Percentiles rank a stretch among this genome's conserved stretches.
Conservation (phyloP, 1,284 basidiomycete species). For the Phellopilus nigrolimitatus region DNA sequence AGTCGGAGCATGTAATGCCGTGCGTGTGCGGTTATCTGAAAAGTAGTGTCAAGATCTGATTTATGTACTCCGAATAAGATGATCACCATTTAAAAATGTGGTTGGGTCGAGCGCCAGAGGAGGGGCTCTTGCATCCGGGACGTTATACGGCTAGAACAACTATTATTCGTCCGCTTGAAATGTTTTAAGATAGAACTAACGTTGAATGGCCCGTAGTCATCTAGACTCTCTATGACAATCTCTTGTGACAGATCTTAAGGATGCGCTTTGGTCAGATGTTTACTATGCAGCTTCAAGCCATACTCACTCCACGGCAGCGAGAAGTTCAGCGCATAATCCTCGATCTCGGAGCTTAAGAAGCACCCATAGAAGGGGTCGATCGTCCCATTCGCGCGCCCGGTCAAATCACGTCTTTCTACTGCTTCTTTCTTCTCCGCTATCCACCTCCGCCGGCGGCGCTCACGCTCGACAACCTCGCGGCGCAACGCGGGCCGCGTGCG, state of each 20-base stretch:
- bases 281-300: not conserved
- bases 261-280: slow-evolving; percentile 6
- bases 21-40: slow-evolving; percentile 46
- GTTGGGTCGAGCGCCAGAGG: slow-evolving; percentile 31
- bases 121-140: slow-evolving; percentile 33
- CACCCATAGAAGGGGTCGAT: slow-evolving; percentile 61
- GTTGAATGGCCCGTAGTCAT: slow-evolving; percentile 22
- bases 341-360: slow-evolving; percentile 44
- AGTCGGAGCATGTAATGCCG: slow-evolving; percentile 66
- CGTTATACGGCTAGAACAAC: slow-evolving; percentile 25
- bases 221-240: slow-evolving; percentile 20
- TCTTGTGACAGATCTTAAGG: slow-evolving; percentile 32
- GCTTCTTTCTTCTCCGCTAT: slow-evolving; percentile 1
- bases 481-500: slow-evolving; percentile 2
- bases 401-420: slow-evolving; percentile 42
- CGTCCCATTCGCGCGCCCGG: slow-evolving; percentile 40
- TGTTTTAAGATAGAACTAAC: slow-evolving; percentile 11
- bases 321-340: slow-evolving; percentile 59
- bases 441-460: slow-evolving; percentile 12
- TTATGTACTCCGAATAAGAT: slow-evolving; percentile 18
- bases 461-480: slow-evolving; percentile 17
- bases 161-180: not conserved
- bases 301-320: slow-evolving; percentile 63
- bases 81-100: slow-evolving; percentile 55
- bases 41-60: not conserved